phyloP scores from a whole-genome alignment of 768 basidiomycete genomes.

The Psilocybe subaeruginosa region DNA sequence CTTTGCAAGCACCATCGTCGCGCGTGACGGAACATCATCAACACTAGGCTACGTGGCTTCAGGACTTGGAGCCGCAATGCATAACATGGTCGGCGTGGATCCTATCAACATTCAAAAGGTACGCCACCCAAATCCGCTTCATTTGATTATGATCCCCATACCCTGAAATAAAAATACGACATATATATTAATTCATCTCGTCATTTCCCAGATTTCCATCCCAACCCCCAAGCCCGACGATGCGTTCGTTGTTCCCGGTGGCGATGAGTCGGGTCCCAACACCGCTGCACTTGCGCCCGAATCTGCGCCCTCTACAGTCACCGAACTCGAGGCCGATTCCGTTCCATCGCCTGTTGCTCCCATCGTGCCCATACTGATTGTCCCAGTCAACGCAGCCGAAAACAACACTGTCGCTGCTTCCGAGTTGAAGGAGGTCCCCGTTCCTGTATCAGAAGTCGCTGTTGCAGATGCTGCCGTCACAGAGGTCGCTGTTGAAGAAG shows the following conservation, averaged over 20 bases:
- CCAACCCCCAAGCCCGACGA: constrained; percentile 31
- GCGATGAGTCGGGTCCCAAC: constrained; percentile 17
- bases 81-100: constrained; percentile 41
- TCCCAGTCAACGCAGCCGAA: constrained; percentile 45
- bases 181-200: constrained; percentile 3
- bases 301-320: constrained; percentile 7
- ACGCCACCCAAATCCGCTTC: constrained; percentile 4
- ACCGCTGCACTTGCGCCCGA: constrained; percentile 16
- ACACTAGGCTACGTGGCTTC: constrained; percentile 41
- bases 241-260: constrained; percentile 22
- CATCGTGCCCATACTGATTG: constrained; percentile 37
- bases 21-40: constrained; percentile 41
- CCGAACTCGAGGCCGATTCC: constrained; percentile 5
- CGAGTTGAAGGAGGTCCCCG: neutral
- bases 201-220: constrained; percentile 27
- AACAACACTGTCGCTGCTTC: constrained; percentile 30
- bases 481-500: neutral
- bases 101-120: constrained; percentile 40
- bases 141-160: constrained; percentile 1
- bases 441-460: neutral
- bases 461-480: neutral
- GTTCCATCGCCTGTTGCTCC: constrained; percentile 28
- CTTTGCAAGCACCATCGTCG: constrained; percentile 38
- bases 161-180: neutral
- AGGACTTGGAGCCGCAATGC: constrained; percentile 40